Evolutionary conservation across 2,329 filamentous ascomycete genomes (phyloP), one percentile per base, ranked within the genome.

Genomic region (Ceratocystis variospora): DNA sequence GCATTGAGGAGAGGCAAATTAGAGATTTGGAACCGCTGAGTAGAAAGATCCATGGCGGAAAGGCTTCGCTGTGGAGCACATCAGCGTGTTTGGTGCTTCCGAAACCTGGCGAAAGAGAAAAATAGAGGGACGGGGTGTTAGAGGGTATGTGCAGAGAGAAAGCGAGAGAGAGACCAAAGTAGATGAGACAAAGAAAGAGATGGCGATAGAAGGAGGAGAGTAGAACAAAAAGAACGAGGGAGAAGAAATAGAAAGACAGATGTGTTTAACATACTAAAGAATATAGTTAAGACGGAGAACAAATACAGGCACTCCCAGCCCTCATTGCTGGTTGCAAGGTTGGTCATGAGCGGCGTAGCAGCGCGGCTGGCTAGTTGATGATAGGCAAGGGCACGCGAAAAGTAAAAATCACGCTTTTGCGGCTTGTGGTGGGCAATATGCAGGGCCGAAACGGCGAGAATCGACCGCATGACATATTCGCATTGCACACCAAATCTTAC

Each of bases 381-480:
- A 17, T 75, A 71, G 22, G 65, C 50, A 33, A 71, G 65, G 3
- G 71, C 70, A 53, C 68, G 67, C 3, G 64, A 64, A 28, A 61
- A 64, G 41, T 68, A 68, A 15, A 68, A 68, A 3, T 68, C 67
- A 10, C 62, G 61, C 61, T 66, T 66, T 4, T 66, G 64, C 8
- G 67, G 53, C 12, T 64, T 46, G 19, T 66, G 64, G 61, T 68
- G 67, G 1, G 79, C 77, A 2, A 82, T 73, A 68, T 83, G 80
- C 1, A 81, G 71, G 0, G 79, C 79, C 1, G 79, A 76, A 6
- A 82, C 70, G 5, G 80, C 78, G 7, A 83, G 73, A 12, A 82
- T 74, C 15, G 75, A 75, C 12, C 77, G 77, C 72, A 83, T 77
- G 8, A 82, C 76, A 68, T 78, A 81, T 17, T 76, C 77, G 66